Base-by-base conservation (phyloP, 495 filamentous ascomycete species). In the Lepraria neglecta region DNA sequence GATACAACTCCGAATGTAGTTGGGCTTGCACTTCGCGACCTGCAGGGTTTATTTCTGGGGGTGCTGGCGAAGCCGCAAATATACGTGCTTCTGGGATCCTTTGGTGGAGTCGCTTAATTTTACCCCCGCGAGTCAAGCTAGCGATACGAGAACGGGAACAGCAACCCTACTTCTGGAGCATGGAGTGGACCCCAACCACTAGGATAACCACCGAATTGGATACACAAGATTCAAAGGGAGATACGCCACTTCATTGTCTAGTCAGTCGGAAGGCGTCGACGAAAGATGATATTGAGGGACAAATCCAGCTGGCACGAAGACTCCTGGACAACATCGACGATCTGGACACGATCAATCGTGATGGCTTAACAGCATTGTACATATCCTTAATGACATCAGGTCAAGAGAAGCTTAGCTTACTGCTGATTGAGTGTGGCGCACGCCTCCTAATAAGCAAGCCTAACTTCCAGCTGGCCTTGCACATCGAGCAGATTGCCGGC, bases 191-290 rank as follows among this genome's bases (percentile, higher is more conserved):
- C 19, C 45, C 24, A 50, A 59, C 4, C 19, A 14, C 38, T 42
- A n/a, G 27, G 3, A 30, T 6, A 14, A 31, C 12, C n/a, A 33
- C 46, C 15, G 58, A 59, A n/a, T 5, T 51, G 5, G 4, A 42
- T 10, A 27, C 33, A 4, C 35, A 45, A 48, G 58, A 59, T 17
- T 47, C 35, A 12, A 7, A 30, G 0, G 58, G 58, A 15, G 14
- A 43, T 42, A 47, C 46, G 35, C 31, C 48, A n/a, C 33, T 51
- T 17, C 58, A 59, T 40, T n/a, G 12, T 43, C 45, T 51, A 30
- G 58, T 51, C 15, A 15, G 38, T 42, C 9, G 9, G 9, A 42
- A 42, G 38, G 24, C 24, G 24, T 24, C 24, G 24, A 24, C 38
- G 38, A 9, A 42, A 3, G 3, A 2, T 50, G 21, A 1, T 28